A percentile compares a stretch with the other conserved stretches of the same genome.
Conservation (phyloP, 176 grass and related monocot genomes). For the Puccinellia tenuiflora region DNA sequence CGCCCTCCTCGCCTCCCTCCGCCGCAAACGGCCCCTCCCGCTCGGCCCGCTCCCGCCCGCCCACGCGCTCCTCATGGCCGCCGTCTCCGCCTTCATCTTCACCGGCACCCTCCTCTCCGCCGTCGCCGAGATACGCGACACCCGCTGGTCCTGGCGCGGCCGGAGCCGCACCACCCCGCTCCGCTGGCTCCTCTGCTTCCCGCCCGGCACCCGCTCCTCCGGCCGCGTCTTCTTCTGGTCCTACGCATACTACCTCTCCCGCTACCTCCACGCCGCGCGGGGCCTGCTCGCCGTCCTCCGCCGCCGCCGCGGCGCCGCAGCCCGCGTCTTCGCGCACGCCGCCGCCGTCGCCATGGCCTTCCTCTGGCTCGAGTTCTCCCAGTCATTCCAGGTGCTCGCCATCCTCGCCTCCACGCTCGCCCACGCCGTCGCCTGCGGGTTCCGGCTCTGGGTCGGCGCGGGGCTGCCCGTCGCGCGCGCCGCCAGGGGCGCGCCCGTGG, state of each 20-base stretch:
- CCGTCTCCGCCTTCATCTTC: constrained; percentile 58
- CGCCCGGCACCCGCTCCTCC: constrained; percentile 60
- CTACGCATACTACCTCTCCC: constrained; percentile 93
- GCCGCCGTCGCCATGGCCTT: constrained; percentile 81
- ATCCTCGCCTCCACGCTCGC: constrained; percentile 76
- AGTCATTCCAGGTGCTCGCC: constrained; percentile 94
- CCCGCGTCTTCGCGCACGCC: constrained; percentile 60
- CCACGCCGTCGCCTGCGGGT: constrained; percentile 63
- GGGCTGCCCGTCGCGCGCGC: constrained; percentile 39
- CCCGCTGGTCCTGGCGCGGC: constrained; percentile 81
- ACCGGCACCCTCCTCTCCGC: constrained; percentile 58
- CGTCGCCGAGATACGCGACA: constrained; percentile 81
- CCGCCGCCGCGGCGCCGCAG: neutral
- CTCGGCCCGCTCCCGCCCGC: constrained; percentile 55
- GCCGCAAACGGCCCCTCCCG: constrained; percentile 33
- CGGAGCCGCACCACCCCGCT: constrained; percentile 57
- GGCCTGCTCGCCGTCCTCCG: constrained; percentile 57
- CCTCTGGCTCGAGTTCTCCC: constrained; percentile 98
- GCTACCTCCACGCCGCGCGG: constrained; percentile 75
- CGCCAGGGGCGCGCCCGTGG: constrained; percentile 22
- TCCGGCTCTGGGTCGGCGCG: constrained; percentile 64
- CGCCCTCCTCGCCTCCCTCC: neutral
- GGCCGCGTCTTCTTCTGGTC: constrained; percentile 99
- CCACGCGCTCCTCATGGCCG: constrained; percentile 66
- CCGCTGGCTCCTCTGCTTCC: constrained; percentile 94